Evolutionary conservation across 495 filamentous ascomycete genomes (phyloP).

Genomic region (Tuber microsphaerosporum): DNA sequence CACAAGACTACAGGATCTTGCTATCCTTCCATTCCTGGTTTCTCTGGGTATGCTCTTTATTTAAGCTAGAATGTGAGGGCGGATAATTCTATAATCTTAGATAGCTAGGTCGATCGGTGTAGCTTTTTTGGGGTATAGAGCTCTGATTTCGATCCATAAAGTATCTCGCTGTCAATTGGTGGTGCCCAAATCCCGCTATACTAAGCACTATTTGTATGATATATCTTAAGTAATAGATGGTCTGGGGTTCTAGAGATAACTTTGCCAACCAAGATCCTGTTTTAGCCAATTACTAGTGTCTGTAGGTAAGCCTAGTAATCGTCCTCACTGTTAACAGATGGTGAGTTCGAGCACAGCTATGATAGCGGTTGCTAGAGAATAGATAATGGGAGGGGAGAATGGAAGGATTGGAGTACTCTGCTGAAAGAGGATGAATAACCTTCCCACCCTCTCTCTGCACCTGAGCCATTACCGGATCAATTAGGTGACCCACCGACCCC

Average conservation of each 20-base stretch:
- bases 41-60: not conserved
- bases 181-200: not conserved
- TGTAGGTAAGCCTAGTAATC: not conserved
- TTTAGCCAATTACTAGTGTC: not conserved
- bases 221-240: not conserved
- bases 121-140: not conserved
- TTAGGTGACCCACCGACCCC: not conserved
- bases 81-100: not conserved
- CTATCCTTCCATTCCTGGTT: not conserved
- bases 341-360: not conserved
- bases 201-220: not conserved
- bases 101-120: not conserved
- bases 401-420: not conserved
- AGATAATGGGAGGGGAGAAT: not conserved
- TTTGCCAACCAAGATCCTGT: not conserved
- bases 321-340: not conserved
- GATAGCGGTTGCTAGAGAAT: not conserved
- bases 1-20: not conserved
- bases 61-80: not conserved
- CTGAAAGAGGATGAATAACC: not conserved
- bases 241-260: too few relatives aligned
- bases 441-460: not conserved
- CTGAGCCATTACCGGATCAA: too few relatives aligned
- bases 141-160: not conserved
- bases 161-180: not conserved